Conservation (phyloP, 345 rosid species). For the Corchorus olitorius region DNA sequence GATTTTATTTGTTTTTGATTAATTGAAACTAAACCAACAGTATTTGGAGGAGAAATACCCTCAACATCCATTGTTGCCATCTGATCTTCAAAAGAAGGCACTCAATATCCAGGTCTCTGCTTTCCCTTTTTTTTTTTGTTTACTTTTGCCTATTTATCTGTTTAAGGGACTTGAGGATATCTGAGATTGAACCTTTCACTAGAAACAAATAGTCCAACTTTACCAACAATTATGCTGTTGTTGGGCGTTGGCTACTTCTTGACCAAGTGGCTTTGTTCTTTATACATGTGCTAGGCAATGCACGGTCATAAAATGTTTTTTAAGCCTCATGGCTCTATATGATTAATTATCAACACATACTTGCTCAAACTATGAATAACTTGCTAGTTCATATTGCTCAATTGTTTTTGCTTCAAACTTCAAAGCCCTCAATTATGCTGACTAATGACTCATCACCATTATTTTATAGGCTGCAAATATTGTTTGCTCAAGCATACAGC, state of each 20-base stretch:
- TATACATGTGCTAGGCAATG: background rate
- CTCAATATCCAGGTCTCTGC: slow-evolving; percentile 63
- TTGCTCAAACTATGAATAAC: background rate
- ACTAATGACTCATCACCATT: background rate
- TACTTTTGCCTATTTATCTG: background rate
- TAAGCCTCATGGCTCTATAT: background rate
- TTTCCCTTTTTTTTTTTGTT: background rate
- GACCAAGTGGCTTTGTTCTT: background rate
- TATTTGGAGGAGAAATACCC: slow-evolving; percentile 89
- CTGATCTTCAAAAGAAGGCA: slow-evolving; percentile 59
- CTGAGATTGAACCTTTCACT: too few species aligned
- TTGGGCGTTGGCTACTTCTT: background rate
- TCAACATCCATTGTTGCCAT: slow-evolving; percentile 64
- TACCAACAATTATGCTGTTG: too few species aligned
- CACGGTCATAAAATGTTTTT: background rate
- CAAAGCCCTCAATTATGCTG: background rate
- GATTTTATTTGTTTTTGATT: background rate
- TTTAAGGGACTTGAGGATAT: background rate
- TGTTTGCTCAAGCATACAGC: slow-evolving; percentile 81
- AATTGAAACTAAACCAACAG: slow-evolving; percentile 30
- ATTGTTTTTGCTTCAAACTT: background rate
- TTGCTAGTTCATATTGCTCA: background rate
- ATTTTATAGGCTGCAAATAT: slow-evolving; percentile 60
- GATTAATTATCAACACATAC: background rate
- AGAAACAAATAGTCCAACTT: too few species aligned